Conservation (phyloP, 139 green algal species). For the Chlamydomonas sp. region DNA sequence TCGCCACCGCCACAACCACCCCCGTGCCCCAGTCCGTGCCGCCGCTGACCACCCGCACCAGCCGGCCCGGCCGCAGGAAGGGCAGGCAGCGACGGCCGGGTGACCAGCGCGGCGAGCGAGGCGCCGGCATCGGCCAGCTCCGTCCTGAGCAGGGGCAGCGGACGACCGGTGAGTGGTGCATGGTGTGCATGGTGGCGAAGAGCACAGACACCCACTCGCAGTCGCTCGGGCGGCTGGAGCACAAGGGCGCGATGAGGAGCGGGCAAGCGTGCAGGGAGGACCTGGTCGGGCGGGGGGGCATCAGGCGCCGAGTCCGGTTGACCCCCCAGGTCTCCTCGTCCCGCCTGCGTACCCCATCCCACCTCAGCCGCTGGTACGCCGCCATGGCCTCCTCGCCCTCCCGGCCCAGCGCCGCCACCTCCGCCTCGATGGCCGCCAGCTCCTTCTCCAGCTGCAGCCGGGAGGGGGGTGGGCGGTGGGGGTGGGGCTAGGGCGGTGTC, state of each 20-base stretch:
- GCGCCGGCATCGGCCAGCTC: too few relatives aligned
- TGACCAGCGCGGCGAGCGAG: neutral
- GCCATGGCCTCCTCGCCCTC: conserved; percentile 39
- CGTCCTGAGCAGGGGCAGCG: too few relatives aligned
- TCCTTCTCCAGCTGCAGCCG: conserved; percentile 25
- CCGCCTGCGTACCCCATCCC: neutral
- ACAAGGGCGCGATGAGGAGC: neutral
- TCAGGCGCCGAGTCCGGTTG: too few relatives aligned
- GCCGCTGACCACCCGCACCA: conserved; percentile 64
- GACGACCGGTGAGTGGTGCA: neutral
- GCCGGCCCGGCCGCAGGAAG: conserved; percentile 84
- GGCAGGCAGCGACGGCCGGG: conserved; percentile 58
- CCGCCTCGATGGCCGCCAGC: conserved; percentile 31
- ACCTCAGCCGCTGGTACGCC: conserved; percentile 16
- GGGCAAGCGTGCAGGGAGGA: too few relatives aligned
- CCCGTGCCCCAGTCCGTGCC: conserved; percentile 27
- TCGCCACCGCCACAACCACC: conserved; percentile 7
- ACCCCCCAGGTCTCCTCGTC: too few relatives aligned
- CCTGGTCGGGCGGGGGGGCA: too few relatives aligned
- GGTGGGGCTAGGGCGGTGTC: neutral
- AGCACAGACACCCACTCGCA: neutral
- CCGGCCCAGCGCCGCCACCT: conserved; percentile 29
- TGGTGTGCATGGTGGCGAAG: neutral
- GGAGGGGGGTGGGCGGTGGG: neutral
- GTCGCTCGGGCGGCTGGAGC: conserved; percentile 37